These are phyloP conservation scores for Cystobasidium onofrii DNA, from an alignment of 768 basidiomycete species.

Conservation along the genomic window DNA sequence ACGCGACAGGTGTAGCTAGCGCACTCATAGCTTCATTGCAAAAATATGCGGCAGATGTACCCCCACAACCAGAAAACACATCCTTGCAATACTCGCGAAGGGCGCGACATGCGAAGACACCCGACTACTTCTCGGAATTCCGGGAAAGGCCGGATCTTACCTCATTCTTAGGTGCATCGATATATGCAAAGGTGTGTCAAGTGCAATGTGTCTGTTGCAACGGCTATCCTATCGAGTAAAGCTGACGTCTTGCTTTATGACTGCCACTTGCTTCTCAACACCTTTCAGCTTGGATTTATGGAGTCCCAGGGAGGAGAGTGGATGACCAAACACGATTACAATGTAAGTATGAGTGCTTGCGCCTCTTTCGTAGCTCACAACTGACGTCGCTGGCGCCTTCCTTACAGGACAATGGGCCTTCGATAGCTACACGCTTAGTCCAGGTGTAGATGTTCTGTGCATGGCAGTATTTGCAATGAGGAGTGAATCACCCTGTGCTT, in stretches of 20 bases:
- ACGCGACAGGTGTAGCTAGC: constrained; percentile 62
- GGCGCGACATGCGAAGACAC: constrained; percentile 59
- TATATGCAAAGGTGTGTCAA: constrained; percentile 41
- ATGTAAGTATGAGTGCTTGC: constrained; percentile 16
- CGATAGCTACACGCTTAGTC: constrained; percentile 14
- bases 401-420: constrained; percentile 11
- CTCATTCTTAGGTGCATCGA: constrained; percentile 35
- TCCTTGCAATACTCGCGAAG: constrained; percentile 55
- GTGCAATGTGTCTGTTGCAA: too few relatives aligned
- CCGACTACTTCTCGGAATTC: constrained; percentile 83
- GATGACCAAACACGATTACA: constrained; percentile 26
- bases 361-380: background rate
- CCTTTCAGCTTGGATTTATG: constrained; percentile 19
- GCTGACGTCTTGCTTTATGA: too few relatives aligned
- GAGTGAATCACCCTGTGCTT: too few relatives aligned
- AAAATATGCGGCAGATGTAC: constrained; percentile 45
- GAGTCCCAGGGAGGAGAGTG: constrained; percentile 24
- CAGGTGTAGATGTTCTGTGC: background rate
- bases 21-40: constrained; percentile 48
- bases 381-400: background rate
- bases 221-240: too few relatives aligned
- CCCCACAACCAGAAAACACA: constrained; percentile 58
- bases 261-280: too few relatives aligned
- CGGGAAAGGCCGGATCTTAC: constrained; percentile 37
- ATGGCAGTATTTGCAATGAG: background rate